Base-by-base conservation (phyloP, 768 basidiomycete genomes). In the Chlorophyllum brunneum region DNA sequence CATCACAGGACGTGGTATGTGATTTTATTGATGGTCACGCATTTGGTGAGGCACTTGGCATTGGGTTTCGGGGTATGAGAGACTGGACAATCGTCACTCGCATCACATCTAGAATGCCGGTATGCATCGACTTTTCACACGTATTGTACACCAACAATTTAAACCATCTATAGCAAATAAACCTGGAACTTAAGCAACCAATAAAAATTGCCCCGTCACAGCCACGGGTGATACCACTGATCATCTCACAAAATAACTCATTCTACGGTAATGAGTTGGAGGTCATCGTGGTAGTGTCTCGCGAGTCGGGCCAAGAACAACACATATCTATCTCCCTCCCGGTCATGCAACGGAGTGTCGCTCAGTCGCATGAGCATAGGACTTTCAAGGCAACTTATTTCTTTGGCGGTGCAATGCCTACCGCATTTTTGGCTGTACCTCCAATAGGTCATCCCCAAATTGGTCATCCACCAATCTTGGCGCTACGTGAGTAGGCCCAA, bases 1-100 rank as follows among this genome's bases (percentile, higher is more conserved):
- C 71, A 3, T 68, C 78, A 13, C 79, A 83, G 50, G 77, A 85
- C 41, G 69, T 90, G 2, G 42, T 76, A 2, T 80, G 80, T 30
- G 82, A 92, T 64, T 84, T 93, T 56, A 71, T 93, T 1, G 79
- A 82, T 52, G 92, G 92, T 0, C 80, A 75, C 59, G 77, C 88
- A 0, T 88, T 92, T 61, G 92, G 92, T 2, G 66, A 81, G 23
- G 81, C 80, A 5, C 43, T 89, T 2, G 88, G 89, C 2, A 56
- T 94, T 2, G 85, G 78, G 1, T 51, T 90, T 13, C 76, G 79
- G 31, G 81, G 77, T 57, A 54, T 69, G 2, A 65, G 70, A 13
- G 74, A 72, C 13, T 81, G 78, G 77, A 86, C 85, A 82, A 79
- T 73, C 1, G 72, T 83, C 2, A 65, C 34, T 63, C 16, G 42